Conservation (phyloP, 2,329 filamentous ascomycete species). For the Mycosphaerelloides madeirae region DNA sequence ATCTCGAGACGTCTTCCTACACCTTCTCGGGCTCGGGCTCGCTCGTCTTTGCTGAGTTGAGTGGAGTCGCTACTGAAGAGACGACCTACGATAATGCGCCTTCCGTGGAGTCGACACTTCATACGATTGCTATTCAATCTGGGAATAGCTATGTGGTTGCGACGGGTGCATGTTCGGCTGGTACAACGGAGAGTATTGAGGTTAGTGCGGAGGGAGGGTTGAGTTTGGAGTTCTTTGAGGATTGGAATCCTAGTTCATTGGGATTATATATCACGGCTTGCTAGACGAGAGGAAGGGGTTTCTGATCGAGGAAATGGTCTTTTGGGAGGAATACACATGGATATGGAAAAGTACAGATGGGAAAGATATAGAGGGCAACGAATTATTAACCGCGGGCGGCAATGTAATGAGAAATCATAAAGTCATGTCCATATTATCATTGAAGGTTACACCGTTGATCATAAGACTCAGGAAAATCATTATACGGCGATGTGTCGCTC, state of each 20-base stretch:
- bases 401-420: too few species aligned
- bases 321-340: not conserved
- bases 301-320: too few species aligned
- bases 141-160: constrained; percentile 29
- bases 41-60: constrained; percentile 36
- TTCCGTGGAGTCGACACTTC: constrained; percentile 7
- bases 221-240: constrained; percentile 25
- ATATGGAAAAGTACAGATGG: not conserved
- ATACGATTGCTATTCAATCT: constrained; percentile 15
- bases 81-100: constrained; percentile 37
- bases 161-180: constrained; percentile 24
- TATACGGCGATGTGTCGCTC: too few species aligned
- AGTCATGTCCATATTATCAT: too few species aligned
- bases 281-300: not conserved
- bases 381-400: too few species aligned
- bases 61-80: constrained; percentile 39
- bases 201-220: constrained; percentile 18
- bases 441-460: too few species aligned
- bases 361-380: not conserved
- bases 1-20: constrained; percentile 58
- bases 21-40: constrained; percentile 37
- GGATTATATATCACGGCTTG: constrained; percentile 9
- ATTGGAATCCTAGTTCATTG: constrained; percentile 11
- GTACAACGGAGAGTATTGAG: constrained; percentile 21
- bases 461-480: too few species aligned